Evolutionary conservation across 148 eudicot genomes (phyloP).

Genomic region (Fagopyrum esculentum): DNA sequence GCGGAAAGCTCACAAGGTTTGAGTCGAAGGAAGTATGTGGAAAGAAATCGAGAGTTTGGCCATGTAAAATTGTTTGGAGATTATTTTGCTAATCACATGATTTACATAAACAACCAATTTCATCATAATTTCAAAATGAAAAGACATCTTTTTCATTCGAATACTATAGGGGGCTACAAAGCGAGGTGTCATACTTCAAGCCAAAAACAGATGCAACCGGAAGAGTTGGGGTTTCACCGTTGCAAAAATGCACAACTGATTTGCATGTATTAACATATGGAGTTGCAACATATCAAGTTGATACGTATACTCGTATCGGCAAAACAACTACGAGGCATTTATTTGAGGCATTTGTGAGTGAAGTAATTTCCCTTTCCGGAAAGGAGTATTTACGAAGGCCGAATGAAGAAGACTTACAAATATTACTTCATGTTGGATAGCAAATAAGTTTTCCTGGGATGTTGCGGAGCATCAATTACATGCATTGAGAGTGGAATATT

Average conservation of each 20-base stretch:
- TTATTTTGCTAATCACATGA: neutral
- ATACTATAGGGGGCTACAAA: neutral
- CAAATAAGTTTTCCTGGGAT: neutral
- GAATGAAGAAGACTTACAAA: neutral
- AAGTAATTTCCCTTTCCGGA: neutral
- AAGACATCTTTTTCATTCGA: neutral
- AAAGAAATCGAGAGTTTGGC: neutral
- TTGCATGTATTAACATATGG: neutral
- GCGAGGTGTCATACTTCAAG: neutral
- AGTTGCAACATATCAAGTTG: neutral
- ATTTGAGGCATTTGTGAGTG: neutral
- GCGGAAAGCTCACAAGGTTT: too few species aligned
- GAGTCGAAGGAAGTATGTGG: too few species aligned
- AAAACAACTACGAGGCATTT: neutral
- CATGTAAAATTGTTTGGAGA: neutral
- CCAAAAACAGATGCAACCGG: neutral
- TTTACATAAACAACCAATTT: too few species aligned
- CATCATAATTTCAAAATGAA: too few species aligned
- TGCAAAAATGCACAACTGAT: neutral
- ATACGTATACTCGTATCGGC: neutral
- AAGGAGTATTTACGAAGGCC: slow-evolving; percentile 10
- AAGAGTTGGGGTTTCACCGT: neutral
- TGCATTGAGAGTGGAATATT: slow-evolving; percentile 5
- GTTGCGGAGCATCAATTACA: slow-evolving; percentile 13
- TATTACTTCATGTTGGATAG: neutral